Evolutionary conservation across 176 grass and related monocot genomes (phyloP).

Genomic region (bread wheat (Triticum aestivum)): DNA sequence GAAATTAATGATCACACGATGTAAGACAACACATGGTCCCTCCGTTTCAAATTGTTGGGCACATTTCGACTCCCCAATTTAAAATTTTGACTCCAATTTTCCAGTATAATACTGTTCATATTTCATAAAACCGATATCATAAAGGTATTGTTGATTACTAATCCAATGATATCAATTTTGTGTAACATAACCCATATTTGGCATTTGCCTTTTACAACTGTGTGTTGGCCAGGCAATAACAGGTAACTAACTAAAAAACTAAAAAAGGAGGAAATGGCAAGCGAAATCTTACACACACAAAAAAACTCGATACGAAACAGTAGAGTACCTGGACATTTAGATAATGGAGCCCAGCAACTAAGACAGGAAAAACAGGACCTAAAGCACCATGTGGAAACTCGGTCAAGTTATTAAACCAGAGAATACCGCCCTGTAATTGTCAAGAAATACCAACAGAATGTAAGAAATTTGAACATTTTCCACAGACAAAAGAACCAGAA

Average conservation of each 20-base stretch:
- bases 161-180: background rate
- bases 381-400: constrained; percentile 67
- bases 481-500: background rate
- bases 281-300: background rate
- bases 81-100: background rate
- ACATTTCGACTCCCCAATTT: background rate
- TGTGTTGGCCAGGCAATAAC: background rate
- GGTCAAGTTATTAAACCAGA: constrained; percentile 88
- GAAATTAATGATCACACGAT: background rate
- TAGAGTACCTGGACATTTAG: constrained; percentile 81
- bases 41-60: background rate
- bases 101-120: background rate
- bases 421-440: constrained; percentile 59
- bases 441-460: constrained; percentile 6
- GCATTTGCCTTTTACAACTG: no score
- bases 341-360: constrained; percentile 88
- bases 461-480: background rate
- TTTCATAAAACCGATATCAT: background rate
- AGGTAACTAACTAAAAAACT: background rate
- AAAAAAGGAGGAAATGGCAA: constrained; percentile 12
- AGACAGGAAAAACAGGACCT: constrained; percentile 68
- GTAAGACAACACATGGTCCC: background rate
- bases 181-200: background rate
- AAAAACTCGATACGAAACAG: constrained; percentile 17
- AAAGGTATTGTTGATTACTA: background rate